Conservation (phyloP, 2,329 filamentous ascomycete species). For the Cyphellophora europaea region DNA sequence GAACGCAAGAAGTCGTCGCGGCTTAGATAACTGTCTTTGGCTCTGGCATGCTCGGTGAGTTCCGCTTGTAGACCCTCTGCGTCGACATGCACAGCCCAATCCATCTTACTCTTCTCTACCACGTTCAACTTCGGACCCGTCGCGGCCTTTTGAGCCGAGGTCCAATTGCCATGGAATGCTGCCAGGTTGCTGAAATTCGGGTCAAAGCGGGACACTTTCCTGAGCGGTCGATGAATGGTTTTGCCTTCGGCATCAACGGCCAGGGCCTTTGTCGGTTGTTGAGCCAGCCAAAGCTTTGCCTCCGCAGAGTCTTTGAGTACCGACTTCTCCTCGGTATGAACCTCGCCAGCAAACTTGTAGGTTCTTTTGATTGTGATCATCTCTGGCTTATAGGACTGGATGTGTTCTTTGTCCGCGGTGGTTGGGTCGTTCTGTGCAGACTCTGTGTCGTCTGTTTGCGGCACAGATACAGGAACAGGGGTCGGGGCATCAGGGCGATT, state of each 20-base stretch:
- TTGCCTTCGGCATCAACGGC: slow-evolving; percentile 15
- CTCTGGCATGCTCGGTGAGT: slow-evolving; percentile 51
- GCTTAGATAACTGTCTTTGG: slow-evolving; percentile 51
- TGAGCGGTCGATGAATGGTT: slow-evolving; percentile 27
- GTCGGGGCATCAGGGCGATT: slow-evolving; percentile 25
- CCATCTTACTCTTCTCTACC: slow-evolving; percentile 55
- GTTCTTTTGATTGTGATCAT: slow-evolving; percentile 46
- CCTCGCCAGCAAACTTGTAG: slow-evolving; percentile 49
- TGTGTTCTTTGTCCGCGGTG: background rate
- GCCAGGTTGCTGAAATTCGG: slow-evolving; percentile 27
- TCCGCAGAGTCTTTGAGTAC: slow-evolving; percentile 46
- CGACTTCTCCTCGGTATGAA: slow-evolving; percentile 43
- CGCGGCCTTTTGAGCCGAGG: slow-evolving; percentile 18
- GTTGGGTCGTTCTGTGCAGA: slow-evolving; percentile 8
- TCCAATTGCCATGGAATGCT: slow-evolving; percentile 22
- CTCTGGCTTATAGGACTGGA: slow-evolving; percentile 22
- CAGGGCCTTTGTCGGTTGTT: slow-evolving; percentile 24
- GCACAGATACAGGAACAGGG: slow-evolving; percentile 4
- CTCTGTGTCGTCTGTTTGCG: slow-evolving; percentile 7
- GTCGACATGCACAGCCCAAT: slow-evolving; percentile 57
- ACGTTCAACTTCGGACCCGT: slow-evolving; percentile 53
- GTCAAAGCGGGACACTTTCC: slow-evolving; percentile 36
- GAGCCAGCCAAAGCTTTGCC: slow-evolving; percentile 43
- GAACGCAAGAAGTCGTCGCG: slow-evolving; percentile 54
- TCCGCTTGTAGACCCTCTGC: slow-evolving; percentile 53